Conservation (phyloP, 331 rosid genomes). For the Quercus lobata region DNA sequence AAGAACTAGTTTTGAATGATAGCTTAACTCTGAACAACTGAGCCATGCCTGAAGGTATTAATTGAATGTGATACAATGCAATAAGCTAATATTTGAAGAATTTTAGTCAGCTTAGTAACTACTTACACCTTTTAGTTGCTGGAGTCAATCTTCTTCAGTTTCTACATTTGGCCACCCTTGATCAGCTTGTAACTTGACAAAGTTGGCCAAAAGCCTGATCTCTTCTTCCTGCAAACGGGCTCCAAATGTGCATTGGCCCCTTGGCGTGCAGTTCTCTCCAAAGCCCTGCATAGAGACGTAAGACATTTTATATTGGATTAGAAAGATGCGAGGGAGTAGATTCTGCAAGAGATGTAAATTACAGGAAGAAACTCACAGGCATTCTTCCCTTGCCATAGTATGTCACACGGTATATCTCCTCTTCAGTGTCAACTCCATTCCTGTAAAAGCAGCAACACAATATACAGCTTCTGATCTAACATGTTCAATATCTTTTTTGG, state of each 20-base stretch:
- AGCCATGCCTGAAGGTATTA: background rate
- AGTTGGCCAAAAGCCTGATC: constrained; percentile 75
- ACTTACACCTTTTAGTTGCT: background rate
- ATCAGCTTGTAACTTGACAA: constrained; percentile 86
- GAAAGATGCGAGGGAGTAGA: background rate
- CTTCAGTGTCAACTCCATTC: constrained; percentile 83
- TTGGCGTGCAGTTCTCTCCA: constrained; percentile 79
- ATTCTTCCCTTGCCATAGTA: constrained; percentile 76
- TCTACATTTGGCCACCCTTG: constrained; percentile 72
- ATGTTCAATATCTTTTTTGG: background rate
- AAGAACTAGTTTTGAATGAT: background rate
- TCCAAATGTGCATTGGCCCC: constrained; percentile 96
- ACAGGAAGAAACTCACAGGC: constrained; percentile 54
- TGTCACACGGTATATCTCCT: constrained; percentile 67
- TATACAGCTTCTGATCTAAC: background rate
- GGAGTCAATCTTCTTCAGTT: constrained; percentile 27
- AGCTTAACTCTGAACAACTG: background rate
- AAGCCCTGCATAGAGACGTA: constrained; percentile 52
- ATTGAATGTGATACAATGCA: background rate
- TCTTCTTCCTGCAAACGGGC: constrained; percentile 88
- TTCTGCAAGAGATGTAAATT: background rate
- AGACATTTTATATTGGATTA: background rate
- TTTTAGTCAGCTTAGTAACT: background rate
- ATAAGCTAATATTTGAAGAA: background rate
- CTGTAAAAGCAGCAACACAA: constrained; percentile 33